These are phyloP conservation scores for Claviceps cyperi DNA, from an alignment of 2,329 filamentous ascomycete species.

Conservation along the genomic window DNA sequence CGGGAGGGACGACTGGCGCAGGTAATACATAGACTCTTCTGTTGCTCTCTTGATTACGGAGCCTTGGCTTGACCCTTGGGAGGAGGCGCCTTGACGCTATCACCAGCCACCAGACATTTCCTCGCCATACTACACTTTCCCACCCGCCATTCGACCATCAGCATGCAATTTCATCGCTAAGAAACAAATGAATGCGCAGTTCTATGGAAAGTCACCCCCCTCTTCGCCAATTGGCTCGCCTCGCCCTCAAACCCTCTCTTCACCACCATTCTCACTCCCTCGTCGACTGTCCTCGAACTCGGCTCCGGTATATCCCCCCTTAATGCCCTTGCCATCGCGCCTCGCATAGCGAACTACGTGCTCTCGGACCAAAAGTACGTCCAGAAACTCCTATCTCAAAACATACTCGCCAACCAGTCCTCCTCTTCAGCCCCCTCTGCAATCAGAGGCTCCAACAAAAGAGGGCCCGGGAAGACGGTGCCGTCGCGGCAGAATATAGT, in stretches of 20 bases:
- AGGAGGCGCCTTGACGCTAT: no score
- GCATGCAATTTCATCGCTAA: no score
- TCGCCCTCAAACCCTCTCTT: conserved; percentile 49
- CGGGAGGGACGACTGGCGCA: conserved; percentile 42
- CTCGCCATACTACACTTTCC: background rate
- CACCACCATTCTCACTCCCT: conserved; percentile 30
- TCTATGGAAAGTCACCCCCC: conserved; percentile 80
- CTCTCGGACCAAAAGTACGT: conserved; percentile 86
- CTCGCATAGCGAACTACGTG: conserved; percentile 49
- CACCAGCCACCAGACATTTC: conserved; percentile 6
- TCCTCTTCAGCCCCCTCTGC: conserved; percentile 14
- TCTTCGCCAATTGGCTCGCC: conserved; percentile 68
- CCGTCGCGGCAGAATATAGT: conserved; percentile 21
- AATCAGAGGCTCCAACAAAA: background rate
- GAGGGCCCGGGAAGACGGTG: background rate
- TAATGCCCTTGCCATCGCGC: conserved; percentile 53
- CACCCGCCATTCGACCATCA: no score
- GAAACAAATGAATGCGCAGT: conserved; percentile 31
- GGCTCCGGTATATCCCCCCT: conserved; percentile 80
- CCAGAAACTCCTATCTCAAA: conserved; percentile 58
- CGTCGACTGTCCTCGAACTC: conserved; percentile 60
- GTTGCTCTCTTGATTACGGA: no score
- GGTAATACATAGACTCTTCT: conserved; percentile 16
- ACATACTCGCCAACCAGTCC: conserved; percentile 49
- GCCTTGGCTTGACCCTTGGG: no score